Base-by-base conservation (phyloP, 129 eudicot genomes). In the Artemisia tridentata region DNA sequence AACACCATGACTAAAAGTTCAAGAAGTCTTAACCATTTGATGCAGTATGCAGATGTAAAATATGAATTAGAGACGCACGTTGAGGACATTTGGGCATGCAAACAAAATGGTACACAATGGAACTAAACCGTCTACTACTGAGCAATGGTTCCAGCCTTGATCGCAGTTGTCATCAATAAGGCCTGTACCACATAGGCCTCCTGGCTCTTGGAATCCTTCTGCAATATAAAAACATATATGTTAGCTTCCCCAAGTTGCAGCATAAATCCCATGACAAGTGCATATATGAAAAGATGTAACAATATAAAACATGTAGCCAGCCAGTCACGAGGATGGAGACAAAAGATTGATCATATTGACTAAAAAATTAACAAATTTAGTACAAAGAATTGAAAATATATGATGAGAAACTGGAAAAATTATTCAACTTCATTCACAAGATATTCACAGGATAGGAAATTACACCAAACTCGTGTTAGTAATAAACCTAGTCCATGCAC, bases 111-210 rank as follows among this genome's bases (percentile, higher is more conserved):
- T 72, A 78, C 64, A 66, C 31, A 13, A 27, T 45, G 52, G 59
- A 71, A 31, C 25, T 34, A 13, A 45, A 61, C 27, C 16, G 65
- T 60, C 65, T 76, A 68, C n/a, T 43, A 51, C n/a, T 5, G 13
- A 61, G 18, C 66, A 15, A 27, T 12, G 20, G 66, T 43, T 41
- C 31, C 59, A 27, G 29, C 67, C 48, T 48, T 51, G 38, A 38
- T 51, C 3, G 23, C 27, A 20, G 18, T 20, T 65, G 16, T 43
- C 65, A 41, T 84, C 55, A 71, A 70, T 78, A 81, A 17, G 87
- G 87, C 64, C 73, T 76, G 84, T 80, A 83, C 75, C 82, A 76
- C 87, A 80, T 76, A 3, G 88, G 84, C 69, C 84, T 68, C 80
- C 88, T 83, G 59, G 64, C 78, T 77, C 88, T 80, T 18, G 84